Conservation (phyloP, 441 rosid species). For the Arabidopsis lyrata region DNA sequence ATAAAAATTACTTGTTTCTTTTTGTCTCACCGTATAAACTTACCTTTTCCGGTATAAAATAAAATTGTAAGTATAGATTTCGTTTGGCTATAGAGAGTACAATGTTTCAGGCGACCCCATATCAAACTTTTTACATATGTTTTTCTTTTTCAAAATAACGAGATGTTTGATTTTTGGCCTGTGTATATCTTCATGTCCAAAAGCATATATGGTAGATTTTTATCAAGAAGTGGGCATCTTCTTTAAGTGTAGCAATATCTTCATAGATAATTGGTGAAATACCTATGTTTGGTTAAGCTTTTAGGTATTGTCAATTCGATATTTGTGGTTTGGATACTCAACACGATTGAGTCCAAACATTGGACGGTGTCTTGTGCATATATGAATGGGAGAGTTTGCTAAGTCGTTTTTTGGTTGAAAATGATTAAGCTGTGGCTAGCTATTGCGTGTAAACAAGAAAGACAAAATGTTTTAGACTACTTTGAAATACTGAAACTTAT, state of each 20-base stretch:
- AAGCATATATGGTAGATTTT: background rate
- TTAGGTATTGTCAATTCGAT: background rate
- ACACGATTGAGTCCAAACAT: background rate
- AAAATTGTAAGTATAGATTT: background rate
- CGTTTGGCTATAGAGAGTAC: conserved; percentile 3
- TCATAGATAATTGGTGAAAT: background rate
- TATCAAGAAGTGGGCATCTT: background rate
- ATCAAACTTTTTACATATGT: background rate
- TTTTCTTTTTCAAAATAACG: background rate
- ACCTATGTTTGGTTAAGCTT: background rate
- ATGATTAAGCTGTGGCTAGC: background rate
- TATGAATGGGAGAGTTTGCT: background rate
- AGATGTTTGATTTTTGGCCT: conserved; percentile 5
- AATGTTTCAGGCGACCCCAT: conserved; percentile 34
- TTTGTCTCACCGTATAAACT: conserved; percentile 26
- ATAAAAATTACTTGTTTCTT: background rate
- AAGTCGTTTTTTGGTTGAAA: background rate
- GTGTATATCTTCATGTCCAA: conserved; percentile 24
- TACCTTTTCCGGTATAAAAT: conserved; percentile 8
- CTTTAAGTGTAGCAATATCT: background rate
- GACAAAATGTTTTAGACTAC: background rate
- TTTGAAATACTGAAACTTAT: conserved; percentile 3
- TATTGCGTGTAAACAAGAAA: conserved; percentile 17
- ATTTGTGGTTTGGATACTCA: background rate
- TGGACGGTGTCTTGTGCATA: background rate